Percentiles rank a stretch among this genome's conserved stretches.
Evolutionary conservation across 768 basidiomycete species (phyloP).

Genomic region (Xerocomus potaroensis): DNA sequence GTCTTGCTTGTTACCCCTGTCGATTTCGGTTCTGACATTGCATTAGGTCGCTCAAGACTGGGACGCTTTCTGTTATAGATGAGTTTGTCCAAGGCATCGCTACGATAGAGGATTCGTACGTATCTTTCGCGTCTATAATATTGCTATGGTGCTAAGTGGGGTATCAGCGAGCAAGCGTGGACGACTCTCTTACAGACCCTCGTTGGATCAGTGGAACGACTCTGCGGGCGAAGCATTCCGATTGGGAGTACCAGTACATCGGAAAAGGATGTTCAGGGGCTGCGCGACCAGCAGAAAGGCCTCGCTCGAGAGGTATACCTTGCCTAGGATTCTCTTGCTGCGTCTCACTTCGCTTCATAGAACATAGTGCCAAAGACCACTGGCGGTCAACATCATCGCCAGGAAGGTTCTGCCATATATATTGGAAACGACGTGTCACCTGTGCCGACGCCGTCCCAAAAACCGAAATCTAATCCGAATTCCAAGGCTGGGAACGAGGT

Average conservation of each 20-base stretch:
- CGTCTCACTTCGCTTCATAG: slow-evolving; percentile 5
- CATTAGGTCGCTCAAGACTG: slow-evolving; percentile 56
- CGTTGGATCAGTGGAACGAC: slow-evolving; percentile 54
- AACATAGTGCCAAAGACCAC: slow-evolving; percentile 1
- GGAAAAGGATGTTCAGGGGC: slow-evolving; percentile 55
- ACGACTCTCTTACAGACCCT: slow-evolving; percentile 56
- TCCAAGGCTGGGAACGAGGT: slow-evolving; percentile 59
- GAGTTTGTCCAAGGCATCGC: slow-evolving; percentile 62
- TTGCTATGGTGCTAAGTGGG: slow-evolving; percentile 12
- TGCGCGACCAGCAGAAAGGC: slow-evolving; percentile 58
- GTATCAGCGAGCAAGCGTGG: slow-evolving; percentile 64
- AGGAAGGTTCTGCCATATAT: slow-evolving; percentile 17
- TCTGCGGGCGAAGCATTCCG: slow-evolving; percentile 63
- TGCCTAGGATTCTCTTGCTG: background rate
- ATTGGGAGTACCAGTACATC: slow-evolving; percentile 42
- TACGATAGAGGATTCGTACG: slow-evolving; percentile 61
- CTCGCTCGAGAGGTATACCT: slow-evolving; percentile 59
- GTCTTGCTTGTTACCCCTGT: background rate
- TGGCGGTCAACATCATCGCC: slow-evolving; percentile 2
- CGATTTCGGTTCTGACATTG: slow-evolving; percentile 2
- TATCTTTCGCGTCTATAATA: background rate
- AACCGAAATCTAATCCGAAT: slow-evolving; percentile 34
- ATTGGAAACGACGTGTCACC: slow-evolving; percentile 7
- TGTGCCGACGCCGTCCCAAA: background rate
- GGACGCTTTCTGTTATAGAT: slow-evolving; percentile 55